phyloP scores from a whole-genome alignment of 2,329 filamentous ascomycete genomes.

The Epichloe brachyelytri region DNA sequence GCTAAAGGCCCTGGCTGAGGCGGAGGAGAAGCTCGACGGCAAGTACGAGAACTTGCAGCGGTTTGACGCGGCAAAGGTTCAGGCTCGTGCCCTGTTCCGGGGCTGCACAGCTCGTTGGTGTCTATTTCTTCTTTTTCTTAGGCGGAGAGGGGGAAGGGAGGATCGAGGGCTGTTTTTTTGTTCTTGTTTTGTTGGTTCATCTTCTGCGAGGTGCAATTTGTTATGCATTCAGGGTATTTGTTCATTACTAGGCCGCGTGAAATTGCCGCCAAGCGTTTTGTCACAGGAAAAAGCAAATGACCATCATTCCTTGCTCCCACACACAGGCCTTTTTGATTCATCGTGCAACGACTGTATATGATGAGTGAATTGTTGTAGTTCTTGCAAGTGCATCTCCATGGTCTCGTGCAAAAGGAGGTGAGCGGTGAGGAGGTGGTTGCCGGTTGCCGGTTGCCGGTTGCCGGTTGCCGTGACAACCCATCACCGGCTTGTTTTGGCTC shows the following conservation, averaged over 20 bases:
- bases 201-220: neutral
- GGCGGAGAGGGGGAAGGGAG: no score
- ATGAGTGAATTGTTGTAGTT: no score
- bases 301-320: neutral
- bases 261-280: neutral
- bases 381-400: no score
- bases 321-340: neutral
- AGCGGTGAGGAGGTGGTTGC: neutral
- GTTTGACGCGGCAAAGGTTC: neutral
- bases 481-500: neutral
- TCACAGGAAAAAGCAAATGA: neutral
- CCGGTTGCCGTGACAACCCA: constrained; percentile 6
- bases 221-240: neutral
- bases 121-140: neutral
- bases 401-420: no score
- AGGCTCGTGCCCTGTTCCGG: neutral
- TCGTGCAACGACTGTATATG: neutral
- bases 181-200: neutral
- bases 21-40: constrained; percentile 7
- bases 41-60: neutral
- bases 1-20: neutral
- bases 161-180: no score
- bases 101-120: neutral
- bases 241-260: neutral
- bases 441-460: constrained; percentile 3